phyloP scores from a whole-genome alignment of 1,284 basidiomycete species.

The Puccinia triticina region DNA sequence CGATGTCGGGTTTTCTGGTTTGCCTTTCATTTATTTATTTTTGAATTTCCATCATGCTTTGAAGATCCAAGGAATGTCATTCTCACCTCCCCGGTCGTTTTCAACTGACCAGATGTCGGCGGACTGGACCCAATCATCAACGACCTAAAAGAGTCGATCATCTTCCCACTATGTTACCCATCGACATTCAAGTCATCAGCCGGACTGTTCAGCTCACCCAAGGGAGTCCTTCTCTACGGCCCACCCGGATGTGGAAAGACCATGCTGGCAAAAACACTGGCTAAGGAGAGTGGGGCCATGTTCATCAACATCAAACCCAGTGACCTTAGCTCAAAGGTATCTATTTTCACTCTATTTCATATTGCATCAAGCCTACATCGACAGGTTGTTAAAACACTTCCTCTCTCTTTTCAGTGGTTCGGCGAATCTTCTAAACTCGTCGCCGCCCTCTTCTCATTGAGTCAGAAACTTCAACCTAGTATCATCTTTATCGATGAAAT shows the following conservation, averaged over 20 bases:
- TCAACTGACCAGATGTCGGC: constrained; percentile 67
- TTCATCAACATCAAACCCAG: constrained; percentile 69
- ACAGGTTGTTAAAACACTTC: no score
- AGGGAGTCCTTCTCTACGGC: constrained; percentile 64
- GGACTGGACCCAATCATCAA: constrained; percentile 90
- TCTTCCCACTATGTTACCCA: constrained; percentile 93
- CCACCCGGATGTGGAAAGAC: constrained; percentile 71
- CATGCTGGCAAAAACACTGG: constrained; percentile 70
- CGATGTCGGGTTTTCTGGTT: constrained; percentile 48
- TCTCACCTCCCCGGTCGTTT: no score
- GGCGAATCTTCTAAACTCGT: constrained; percentile 98
- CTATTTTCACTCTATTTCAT: background rate
- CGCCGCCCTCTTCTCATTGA: constrained; percentile 73
- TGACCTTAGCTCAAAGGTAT: constrained; percentile 63
- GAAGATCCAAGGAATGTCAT: background rate
- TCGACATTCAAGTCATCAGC: constrained; percentile 75
- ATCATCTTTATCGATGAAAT: constrained; percentile 84
- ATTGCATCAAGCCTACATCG: background rate
- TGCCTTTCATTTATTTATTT: background rate
- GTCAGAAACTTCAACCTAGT: constrained; percentile 72
- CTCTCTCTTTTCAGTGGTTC: constrained; percentile 86
- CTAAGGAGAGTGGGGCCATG: constrained; percentile 88
- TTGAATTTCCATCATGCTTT: background rate
- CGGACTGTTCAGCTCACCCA: constrained; percentile 67
- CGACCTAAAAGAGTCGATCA: constrained; percentile 90